These are phyloP conservation scores for Crithidia brevicula DNA, from an alignment of 208 protist genomes.

Conservation along the genomic window DNA sequence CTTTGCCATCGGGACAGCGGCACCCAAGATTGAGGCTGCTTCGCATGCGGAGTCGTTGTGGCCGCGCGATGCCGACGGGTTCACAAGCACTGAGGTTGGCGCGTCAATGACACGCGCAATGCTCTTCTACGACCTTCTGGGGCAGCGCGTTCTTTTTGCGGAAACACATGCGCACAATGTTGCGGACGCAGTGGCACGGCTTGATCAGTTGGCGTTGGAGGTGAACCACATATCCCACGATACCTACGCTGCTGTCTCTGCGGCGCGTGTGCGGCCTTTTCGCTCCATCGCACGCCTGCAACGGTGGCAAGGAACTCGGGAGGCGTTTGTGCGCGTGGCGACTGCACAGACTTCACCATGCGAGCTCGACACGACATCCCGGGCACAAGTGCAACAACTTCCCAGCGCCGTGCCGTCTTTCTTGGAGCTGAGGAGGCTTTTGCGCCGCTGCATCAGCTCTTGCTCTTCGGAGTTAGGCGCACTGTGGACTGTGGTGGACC, in stretches of 20 bases:
- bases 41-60: neutral
- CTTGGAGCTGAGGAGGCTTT: neutral
- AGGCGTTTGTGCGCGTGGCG: neutral
- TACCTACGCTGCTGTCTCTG: neutral
- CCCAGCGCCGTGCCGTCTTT: no score
- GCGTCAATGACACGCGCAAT: conserved; percentile 66
- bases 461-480: conserved; percentile 14
- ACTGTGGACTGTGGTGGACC: conserved; percentile 27
- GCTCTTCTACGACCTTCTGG: conserved; percentile 77
- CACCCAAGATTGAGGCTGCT: conserved; percentile 10
- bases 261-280: conserved; percentile 6
- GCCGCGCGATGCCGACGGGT: neutral
- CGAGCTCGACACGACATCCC: no score
- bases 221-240: conserved; percentile 33
- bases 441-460: conserved; percentile 9
- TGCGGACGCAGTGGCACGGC: conserved; percentile 37
- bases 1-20: conserved; percentile 49
- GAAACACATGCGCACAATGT: conserved; percentile 56
- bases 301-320: conserved; percentile 9
- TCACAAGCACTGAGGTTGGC: conserved; percentile 12
- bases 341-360: neutral
- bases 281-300: conserved; percentile 10
- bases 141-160: conserved; percentile 76
- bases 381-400: neutral
- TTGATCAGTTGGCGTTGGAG: conserved; percentile 42